A percentile compares a stretch with the other conserved stretches of the same genome.
Conservation (phyloP, 2,329 filamentous ascomycete species). For the Dactylonectria estremocensis region DNA sequence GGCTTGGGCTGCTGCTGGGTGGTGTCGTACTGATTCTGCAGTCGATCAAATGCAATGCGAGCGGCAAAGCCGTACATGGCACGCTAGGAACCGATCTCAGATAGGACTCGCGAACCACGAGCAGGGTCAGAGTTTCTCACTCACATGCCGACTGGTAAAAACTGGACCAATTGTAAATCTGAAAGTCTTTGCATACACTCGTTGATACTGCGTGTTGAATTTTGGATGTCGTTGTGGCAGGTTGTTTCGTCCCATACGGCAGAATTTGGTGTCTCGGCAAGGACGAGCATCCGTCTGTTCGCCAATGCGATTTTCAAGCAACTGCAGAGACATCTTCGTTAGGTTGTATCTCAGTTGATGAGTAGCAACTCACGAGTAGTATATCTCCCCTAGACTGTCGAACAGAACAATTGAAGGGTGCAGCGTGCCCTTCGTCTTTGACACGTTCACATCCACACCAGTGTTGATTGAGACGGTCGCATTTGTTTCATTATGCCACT, state of each 20-base stretch:
- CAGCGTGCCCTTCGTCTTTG: neutral
- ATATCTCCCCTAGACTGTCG: neutral
- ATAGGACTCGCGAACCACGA: too few relatives aligned
- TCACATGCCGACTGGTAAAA: neutral
- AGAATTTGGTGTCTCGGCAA: neutral
- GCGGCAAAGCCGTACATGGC: slow-evolving; percentile 5
- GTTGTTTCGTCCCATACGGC: neutral
- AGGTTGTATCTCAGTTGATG: neutral
- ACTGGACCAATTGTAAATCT: neutral
- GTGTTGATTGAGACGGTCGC: neutral
- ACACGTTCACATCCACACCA: too few relatives aligned
- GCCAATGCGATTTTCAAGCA: slow-evolving; percentile 2
- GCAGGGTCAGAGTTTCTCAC: neutral
- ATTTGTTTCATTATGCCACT: slow-evolving; percentile 1
- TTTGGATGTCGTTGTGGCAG: neutral
- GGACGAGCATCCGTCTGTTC: neutral
- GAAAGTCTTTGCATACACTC: slow-evolving; percentile 1
- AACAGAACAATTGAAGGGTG: neutral
- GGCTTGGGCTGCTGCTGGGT: neutral
- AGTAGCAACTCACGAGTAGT: neutral
- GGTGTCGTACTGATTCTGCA: slow-evolving; percentile 2
- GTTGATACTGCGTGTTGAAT: neutral
- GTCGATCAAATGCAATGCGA: slow-evolving; percentile 9
- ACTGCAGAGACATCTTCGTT: neutral
- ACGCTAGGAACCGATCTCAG: neutral